Base-by-base conservation (phyloP, 1,139 yeast genomes). In the Sugiyamaella pinicola region DNA sequence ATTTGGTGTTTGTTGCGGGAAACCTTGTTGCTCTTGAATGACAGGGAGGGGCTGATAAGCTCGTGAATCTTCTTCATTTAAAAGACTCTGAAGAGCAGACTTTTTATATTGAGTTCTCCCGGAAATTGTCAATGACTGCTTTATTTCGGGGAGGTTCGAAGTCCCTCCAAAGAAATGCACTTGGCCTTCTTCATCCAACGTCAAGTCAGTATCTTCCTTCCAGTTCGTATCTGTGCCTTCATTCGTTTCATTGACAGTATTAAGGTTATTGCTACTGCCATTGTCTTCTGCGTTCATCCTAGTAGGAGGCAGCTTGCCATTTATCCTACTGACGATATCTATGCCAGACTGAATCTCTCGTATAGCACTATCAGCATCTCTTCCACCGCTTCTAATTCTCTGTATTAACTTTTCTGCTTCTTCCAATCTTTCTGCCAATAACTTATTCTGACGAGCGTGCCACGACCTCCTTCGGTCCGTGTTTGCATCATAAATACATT, bases 401-500 rank as follows among this genome's bases (percentile, higher is more conserved):
- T 54, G 45, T 10, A 50, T 22, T 22, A 57, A 46, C 1, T 47
- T 26, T 33, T 57, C 60, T n/a, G 54, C 51, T 15, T 31, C 47
- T 35, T 49, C 55, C 13, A 57, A 38, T 31, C 52, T 51, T 34
- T 48, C 44, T 7, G 49, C 37, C 22, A 57, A 52, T 13, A 52
- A 41, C 29, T 53, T 55, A 28, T 54, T 54, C 21, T 55, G 49
- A 15, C 54, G 52, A 13, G 52, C 54, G 21, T 57, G 60, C 35
- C 56, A 52, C 15, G 51, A 50, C 15, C 58, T 49, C n/a, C 60
- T 49, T 21, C 57, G 51, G 45, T 57, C 60, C 26, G 56, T 61
- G n/a, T 55, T 45, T 22, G 60, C 64, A 51, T 64, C 61, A 54
- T 69, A 69, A 26, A 59, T 61, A 55, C 72, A 69, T 6, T 52